Base-by-base conservation (phyloP, 257 asterid species). In the Sherardia arvensis region DNA sequence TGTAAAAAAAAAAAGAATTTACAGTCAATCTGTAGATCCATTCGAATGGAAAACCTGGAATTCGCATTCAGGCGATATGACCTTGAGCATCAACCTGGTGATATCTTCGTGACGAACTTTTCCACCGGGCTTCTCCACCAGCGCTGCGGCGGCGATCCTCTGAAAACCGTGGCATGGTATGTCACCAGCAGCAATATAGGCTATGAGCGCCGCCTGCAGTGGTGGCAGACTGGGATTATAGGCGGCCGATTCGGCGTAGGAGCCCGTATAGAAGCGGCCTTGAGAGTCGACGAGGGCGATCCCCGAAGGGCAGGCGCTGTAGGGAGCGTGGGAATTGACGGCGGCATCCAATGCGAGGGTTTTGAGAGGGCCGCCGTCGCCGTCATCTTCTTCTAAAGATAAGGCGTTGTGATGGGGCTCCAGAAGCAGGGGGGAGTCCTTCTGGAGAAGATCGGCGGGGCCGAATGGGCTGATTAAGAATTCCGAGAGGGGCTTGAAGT, bases 151-250 rank as follows among this genome's bases (percentile, higher is more conserved):
- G 78, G 81, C 96, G 69, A 91, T 88, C 76, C 73, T 70, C 40
- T 83, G 90, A 54, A 88, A 91, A 27, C 82, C 86, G 23, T 81
- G 87, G 17, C 95, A n/a, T n/a, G n/a, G n/a, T n/a, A n/a, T n/a
- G n/a, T n/a, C 95, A 7, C 96, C 96, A 0, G 80, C 76, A 0
- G 87, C 92, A 45, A 91, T 71, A 73, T 72, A 91, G 1, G 90
- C 89, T 62, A 82, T 85, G 81, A 91, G 51, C 27, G 98, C 96
- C 32, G 88, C 86, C 73, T 91, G 98, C 8, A 83, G 81, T 47
- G 98, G 98, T 30, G 94, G 92, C 5, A 91, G 60, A 59, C 92
- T 91, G 33, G 96, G 98, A 66, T 91, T 91, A 68, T 83, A 88
- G 0, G 98, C 98, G 0, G 98, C 96, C 7, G 98, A 91, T 47